Conservation (phyloP, 805 yeast species). For the Candida patagonica region DNA sequence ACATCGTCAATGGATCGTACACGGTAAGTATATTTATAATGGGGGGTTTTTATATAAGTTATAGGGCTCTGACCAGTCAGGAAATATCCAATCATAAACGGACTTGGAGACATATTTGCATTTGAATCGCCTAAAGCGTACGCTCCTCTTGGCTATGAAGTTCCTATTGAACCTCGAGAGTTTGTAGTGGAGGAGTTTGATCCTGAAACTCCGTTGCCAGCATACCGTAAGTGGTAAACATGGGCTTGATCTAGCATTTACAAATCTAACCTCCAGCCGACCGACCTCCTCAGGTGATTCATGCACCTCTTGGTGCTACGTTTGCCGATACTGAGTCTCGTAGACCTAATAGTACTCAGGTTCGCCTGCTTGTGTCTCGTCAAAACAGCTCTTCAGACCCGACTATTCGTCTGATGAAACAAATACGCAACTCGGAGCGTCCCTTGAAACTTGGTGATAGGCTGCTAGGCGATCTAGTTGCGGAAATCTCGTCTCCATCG, state of each 20-base stretch:
- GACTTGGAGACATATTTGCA: conserved; percentile 14
- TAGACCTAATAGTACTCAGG: conserved; percentile 10
- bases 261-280: conserved; percentile 4
- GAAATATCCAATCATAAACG: background rate
- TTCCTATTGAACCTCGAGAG: conserved; percentile 15
- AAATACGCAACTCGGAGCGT: background rate
- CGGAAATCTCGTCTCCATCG: background rate
- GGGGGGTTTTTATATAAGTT: background rate
- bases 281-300: conserved; percentile 20
- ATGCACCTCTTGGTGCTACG: conserved; percentile 21
- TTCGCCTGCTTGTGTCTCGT: conserved; percentile 8
- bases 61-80: background rate
- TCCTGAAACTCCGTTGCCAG: conserved; percentile 20
- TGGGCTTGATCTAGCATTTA: too few species aligned
- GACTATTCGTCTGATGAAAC: background rate
- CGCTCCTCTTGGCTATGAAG: conserved; percentile 23
- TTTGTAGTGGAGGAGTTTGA: conserved; percentile 20
- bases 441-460: conserved; percentile 4
- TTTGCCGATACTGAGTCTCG: conserved; percentile 24
- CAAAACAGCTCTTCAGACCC: conserved; percentile 6
- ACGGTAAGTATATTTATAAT: background rate
- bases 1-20: too few species aligned
- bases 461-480: background rate
- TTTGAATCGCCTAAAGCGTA: conserved; percentile 20
- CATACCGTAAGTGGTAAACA: conserved; percentile 12